These are phyloP conservation scores for Gossypium arboreum DNA, from an alignment of 345 rosid genomes.

Conservation along the genomic window DNA sequence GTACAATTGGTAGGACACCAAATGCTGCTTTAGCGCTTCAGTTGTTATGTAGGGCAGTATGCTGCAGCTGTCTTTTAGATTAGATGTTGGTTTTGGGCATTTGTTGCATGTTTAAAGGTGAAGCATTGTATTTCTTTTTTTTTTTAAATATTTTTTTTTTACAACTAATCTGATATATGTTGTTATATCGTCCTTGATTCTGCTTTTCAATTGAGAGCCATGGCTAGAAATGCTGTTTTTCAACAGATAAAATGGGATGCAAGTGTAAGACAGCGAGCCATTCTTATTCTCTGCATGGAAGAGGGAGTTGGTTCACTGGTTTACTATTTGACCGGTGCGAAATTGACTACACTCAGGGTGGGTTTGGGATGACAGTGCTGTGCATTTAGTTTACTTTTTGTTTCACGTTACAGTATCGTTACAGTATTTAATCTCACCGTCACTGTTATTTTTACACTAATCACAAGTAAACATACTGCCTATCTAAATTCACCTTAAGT, in stretches of 20 bases:
- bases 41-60: neutral
- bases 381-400: too few species aligned
- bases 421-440: too few species aligned
- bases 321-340: too few species aligned
- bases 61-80: neutral
- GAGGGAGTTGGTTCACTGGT: too few species aligned
- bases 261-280: too few species aligned
- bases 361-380: too few species aligned
- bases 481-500: too few species aligned
- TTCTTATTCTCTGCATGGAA: too few species aligned
- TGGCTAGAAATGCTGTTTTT: neutral
- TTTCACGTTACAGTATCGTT: too few species aligned
- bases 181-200: neutral
- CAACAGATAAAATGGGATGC: neutral
- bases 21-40: neutral
- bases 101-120: neutral
- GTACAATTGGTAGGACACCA: neutral
- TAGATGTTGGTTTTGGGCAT: constrained; percentile 1
- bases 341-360: too few species aligned
- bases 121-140: neutral
- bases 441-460: too few species aligned
- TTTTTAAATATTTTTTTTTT: neutral
- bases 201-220: neutral
- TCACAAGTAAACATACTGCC: too few species aligned
- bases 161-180: neutral